A percentile compares a stretch with the other conserved stretches of the same genome.
Conservation (phyloP, 2,329 filamentous ascomycete genomes). For the Sporothrix luriei region DNA sequence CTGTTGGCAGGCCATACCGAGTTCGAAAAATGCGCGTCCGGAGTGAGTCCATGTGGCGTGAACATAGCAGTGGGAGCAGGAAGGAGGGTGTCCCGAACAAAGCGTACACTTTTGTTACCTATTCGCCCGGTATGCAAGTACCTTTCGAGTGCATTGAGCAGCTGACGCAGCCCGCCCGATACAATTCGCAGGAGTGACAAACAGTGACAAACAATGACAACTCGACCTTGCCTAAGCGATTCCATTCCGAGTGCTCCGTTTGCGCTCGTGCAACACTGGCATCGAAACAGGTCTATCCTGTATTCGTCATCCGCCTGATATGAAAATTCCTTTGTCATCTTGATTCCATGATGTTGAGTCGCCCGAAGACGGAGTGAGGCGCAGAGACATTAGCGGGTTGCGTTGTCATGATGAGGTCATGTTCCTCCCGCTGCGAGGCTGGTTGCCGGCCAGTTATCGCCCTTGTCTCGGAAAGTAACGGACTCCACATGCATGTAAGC, state of each 20-base stretch:
- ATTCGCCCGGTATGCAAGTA: constrained; percentile 1
- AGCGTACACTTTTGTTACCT: background rate
- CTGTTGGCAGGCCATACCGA: background rate
- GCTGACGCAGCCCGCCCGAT: background rate
- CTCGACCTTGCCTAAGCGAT: background rate
- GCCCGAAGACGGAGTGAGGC: constrained; percentile 20
- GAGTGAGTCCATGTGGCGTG: background rate
- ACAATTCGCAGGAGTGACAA: background rate
- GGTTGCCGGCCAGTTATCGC: constrained; percentile 10
- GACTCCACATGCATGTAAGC: background rate
- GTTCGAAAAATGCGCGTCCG: background rate
- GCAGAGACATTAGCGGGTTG: background rate
- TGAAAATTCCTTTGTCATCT: background rate
- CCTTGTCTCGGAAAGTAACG: constrained; percentile 22
- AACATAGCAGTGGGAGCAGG: background rate
- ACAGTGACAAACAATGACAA: background rate
- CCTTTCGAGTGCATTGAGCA: background rate
- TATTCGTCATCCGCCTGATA: constrained; percentile 4
- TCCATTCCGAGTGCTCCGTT: background rate
- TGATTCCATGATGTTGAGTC: constrained; percentile 3
- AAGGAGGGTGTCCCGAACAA: background rate
- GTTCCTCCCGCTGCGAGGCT: background rate
- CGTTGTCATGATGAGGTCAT: constrained; percentile 27
- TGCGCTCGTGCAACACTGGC: too few species aligned
- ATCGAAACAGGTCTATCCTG: background rate